Base-by-base conservation (phyloP, 208 protist genomes). In the Blechomonas ayalai region DNA sequence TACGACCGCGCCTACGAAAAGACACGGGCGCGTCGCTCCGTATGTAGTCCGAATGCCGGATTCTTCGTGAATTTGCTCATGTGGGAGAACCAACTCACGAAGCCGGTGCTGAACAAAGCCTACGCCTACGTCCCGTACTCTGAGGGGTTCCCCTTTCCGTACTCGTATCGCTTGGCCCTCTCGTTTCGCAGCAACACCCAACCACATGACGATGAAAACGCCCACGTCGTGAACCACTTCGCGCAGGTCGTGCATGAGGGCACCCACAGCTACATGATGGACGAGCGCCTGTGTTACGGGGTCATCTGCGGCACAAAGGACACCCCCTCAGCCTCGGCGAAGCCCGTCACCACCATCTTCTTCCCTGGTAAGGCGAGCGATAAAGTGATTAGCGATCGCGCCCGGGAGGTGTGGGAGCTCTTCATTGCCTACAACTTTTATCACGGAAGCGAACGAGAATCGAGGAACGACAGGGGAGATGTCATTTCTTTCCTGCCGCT, bases 21-120 rank as follows among this genome's bases (percentile, higher is more conserved):
- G 27, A 87, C 93, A 23, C 84, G 82, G 2, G 48, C 50, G 15
- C 57, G 61, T 23, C 69, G 92, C 4, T 62, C 41, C 16, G 70
- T 97, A 29, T 83, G 79, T 53, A 90, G 72, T 37, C 92, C 92
- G 2, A 97, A 97, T 49, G 46, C 78, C 0, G 92, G 92, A 24
- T 97, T 97, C 59, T 79, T 88, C 47, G 79, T 82, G 40, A 92
- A 86, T 52, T 50, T 95, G 40, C 63, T 72, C 5, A 35, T 86
- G 15, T 94, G 80, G 82, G 72, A 90, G 52, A 52, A 59, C 19
- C 70, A 85, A n/a, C 40, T 92, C 27, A n/a, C 62, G 23, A 42
- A 24, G 10, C 77, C 73, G 18, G 24, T 58, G 6, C 41, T 82
- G 8, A 76, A 83, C 47, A 58, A 55, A n/a, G 59, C 52, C 0